Base-by-base conservation (phyloP, 257 asterid genomes). In the Nicotiana obtusifolia region DNA sequence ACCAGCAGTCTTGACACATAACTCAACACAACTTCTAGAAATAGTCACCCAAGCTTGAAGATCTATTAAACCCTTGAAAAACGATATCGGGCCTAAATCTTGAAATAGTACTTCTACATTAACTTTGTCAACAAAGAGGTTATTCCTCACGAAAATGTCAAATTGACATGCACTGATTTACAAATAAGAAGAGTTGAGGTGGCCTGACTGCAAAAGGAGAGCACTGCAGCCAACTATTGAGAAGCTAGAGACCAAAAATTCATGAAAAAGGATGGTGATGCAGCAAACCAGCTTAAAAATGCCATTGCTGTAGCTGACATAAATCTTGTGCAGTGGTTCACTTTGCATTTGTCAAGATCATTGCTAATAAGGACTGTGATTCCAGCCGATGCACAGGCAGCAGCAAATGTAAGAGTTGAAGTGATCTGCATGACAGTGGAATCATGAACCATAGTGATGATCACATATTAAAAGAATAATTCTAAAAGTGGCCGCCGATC, bases 251-350 rank as follows among this genome's bases (percentile, higher is more conserved):
- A 88, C 98, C 98, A 93, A 80, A 93, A 92, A 61, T 94, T 93
- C 65, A 93, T 82, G 87, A 94, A 85, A 82, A 92, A 94, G 0
- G 97, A 92, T 0, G 97, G 96, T 19, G 92, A 88, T 19, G 86
- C 97, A 0, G 96, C 87, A 77, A 91, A 92, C 97, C 98, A 94
- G 91, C 97, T 87, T 80, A 94, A 89, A 26, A 94, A 94, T 44
- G 97, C 97, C 97, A 94, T 92, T 76, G 97, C 97, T 68, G 98
- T 93, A 33, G 97, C 94, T 6, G 97, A 89, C 92, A 93, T 93
- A 83, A 94, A 94, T 85, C 95, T 90, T 10, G 94, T 83, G 88
- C 98, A 95, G 88, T 93, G 96, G 82, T 93, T 95, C 54, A 90
- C 83, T 77, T 81, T 84, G 86, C 98, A 95, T 77, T 78, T 91